A percentile compares a stretch with the other conserved stretches of the same genome.
Conservation (phyloP, 805 yeast genomes). For the Novakomyces olei region DNA sequence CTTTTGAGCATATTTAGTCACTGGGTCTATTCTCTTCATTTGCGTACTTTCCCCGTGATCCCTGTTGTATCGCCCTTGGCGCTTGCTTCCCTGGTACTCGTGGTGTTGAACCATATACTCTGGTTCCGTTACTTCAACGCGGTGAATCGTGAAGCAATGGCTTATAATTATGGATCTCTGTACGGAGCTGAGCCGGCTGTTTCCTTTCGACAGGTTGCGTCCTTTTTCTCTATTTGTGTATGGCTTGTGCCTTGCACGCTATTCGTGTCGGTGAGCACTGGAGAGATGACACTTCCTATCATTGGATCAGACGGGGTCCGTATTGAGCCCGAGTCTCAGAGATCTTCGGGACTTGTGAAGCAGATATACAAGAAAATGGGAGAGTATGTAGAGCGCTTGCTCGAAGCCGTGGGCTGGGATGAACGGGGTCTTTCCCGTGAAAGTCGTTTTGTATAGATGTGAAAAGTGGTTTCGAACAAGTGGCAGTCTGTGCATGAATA, state of each 20-base stretch:
- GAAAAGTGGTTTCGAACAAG: too few species aligned
- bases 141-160: slow-evolving; percentile 43
- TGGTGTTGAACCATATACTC: slow-evolving; percentile 55
- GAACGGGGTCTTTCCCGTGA: slow-evolving; percentile 7
- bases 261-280: slow-evolving; percentile 77
- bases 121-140: slow-evolving; percentile 87
- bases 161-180: too few species aligned
- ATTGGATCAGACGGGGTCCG: slow-evolving; percentile 2
- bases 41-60: too few species aligned
- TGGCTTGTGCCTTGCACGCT: slow-evolving; percentile 89
- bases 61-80: too few species aligned
- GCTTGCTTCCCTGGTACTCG: too few species aligned
- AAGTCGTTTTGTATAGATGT: too few species aligned
- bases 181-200: too few species aligned
- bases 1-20: too few species aligned
- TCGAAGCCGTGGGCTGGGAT: slow-evolving; percentile 10
- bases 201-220: slow-evolving; percentile 67
- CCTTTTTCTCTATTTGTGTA: slow-evolving; percentile 77
- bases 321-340: slow-evolving; percentile 2
- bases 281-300: slow-evolving; percentile 64
- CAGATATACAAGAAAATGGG: slow-evolving; percentile 8
- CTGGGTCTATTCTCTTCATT: too few species aligned
- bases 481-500: too few species aligned
- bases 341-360: slow-evolving; percentile 9
- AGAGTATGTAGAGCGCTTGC: slow-evolving; percentile 9